These are phyloP conservation scores for Teunomyces aglyptinius DNA, from an alignment of 805 yeast genomes.

Conservation along the genomic window DNA sequence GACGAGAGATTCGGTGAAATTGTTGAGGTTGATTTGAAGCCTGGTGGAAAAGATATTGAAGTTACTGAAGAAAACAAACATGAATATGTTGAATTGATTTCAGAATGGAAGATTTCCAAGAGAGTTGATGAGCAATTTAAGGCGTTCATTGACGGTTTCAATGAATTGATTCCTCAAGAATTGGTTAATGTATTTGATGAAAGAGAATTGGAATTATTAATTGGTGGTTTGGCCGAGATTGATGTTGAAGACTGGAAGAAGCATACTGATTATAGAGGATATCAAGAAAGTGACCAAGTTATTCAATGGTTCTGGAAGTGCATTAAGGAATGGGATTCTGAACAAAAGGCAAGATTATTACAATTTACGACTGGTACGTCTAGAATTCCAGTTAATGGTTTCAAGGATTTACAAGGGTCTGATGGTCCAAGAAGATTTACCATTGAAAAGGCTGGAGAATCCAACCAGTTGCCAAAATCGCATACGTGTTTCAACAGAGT, in stretches of 20 bases:
- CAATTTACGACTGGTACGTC: slow-evolving; percentile 99
- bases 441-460: slow-evolving; percentile 96
- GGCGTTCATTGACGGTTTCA: slow-evolving; percentile 96
- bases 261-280: slow-evolving; percentile 98
- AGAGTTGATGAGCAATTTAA: slow-evolving; percentile 95
- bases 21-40: slow-evolving; percentile 84
- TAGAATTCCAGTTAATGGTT: slow-evolving; percentile 97
- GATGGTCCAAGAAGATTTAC: slow-evolving; percentile 99
- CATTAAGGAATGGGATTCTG: slow-evolving; percentile 91
- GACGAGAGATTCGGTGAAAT: slow-evolving; percentile 96
- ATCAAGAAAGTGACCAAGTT: slow-evolving; percentile 93
- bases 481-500: slow-evolving; percentile 99
- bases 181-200: slow-evolving; percentile 95
- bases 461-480: slow-evolving; percentile 90
- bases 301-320: slow-evolving; percentile 99
- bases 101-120: slow-evolving; percentile 93
- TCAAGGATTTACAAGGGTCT: slow-evolving; percentile 96
- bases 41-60: slow-evolving; percentile 82
- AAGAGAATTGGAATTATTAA: slow-evolving; percentile 91
- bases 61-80: slow-evolving; percentile 93
- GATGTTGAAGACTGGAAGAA: slow-evolving; percentile 99
- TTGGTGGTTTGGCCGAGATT: slow-evolving; percentile 97
- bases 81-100: slow-evolving; percentile 90
- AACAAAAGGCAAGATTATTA: slow-evolving; percentile 89
- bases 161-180: slow-evolving; percentile 96